Evolutionary conservation across 1,139 yeast species (phyloP).

Genomic region (Starmera stellimalicola): DNA sequence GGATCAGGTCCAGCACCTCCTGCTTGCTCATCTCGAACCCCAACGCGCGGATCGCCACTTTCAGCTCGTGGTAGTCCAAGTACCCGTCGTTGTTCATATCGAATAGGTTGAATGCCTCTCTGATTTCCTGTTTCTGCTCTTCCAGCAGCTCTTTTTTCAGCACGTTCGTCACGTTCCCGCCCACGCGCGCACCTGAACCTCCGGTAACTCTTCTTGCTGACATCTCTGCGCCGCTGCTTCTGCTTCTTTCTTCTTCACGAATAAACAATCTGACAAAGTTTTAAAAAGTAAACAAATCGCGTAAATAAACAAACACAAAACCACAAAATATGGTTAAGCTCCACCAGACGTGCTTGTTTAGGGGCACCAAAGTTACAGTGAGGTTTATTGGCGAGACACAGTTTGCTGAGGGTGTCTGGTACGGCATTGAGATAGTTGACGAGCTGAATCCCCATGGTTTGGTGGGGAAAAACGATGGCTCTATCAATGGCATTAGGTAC

Average conservation of each 20-base stretch:
- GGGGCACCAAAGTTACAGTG: conserved; percentile 35
- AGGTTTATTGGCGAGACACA: conserved; percentile 42
- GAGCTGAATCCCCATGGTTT: no score
- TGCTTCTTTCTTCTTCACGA: no score
- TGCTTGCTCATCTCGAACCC: conserved; percentile 82
- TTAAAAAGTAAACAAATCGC: no score
- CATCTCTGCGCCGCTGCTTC: no score
- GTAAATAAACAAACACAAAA: no score
- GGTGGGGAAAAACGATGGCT: conserved; percentile 86
- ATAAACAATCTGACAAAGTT: no score
- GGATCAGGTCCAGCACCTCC: conserved; percentile 73
- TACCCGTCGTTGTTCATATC: conserved; percentile 90
- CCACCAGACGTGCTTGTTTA: no score
- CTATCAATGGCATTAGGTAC: conserved; percentile 53
- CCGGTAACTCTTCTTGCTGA: no score
- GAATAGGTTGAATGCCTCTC: conserved; percentile 88
- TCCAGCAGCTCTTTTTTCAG: conserved; percentile 79
- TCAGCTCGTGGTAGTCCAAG: conserved; percentile 85
- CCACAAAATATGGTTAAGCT: no score
- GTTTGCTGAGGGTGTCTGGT: conserved; percentile 65
- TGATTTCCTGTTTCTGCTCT: conserved; percentile 86
- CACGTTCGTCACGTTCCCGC: no score
- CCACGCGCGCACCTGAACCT: no score
- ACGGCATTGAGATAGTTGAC: conserved; percentile 68
- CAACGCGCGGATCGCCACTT: conserved; percentile 86